Evolutionary conservation across 495 filamentous ascomycete species (phyloP).

Genomic region (Lasiosphaeris hirsuta): DNA sequence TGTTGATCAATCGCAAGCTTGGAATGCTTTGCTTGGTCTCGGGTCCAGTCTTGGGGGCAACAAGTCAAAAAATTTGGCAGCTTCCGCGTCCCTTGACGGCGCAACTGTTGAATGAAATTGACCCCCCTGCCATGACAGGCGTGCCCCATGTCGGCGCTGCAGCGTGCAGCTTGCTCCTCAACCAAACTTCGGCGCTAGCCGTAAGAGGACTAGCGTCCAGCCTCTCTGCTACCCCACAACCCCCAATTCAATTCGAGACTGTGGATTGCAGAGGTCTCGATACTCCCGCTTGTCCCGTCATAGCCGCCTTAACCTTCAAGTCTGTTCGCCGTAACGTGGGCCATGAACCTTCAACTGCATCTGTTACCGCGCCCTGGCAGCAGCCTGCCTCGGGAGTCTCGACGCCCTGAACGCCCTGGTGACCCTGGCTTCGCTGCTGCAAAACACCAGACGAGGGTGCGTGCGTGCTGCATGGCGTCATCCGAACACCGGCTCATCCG

Average conservation of each 20-base stretch:
- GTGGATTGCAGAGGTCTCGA: constrained; percentile 17
- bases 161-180: constrained; percentile 24
- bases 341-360: background rate
- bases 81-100: constrained; percentile 15
- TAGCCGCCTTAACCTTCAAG: background rate
- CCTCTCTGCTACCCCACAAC: constrained; percentile 20
- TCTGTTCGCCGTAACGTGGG: background rate
- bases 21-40: constrained; percentile 7
- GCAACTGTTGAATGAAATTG: constrained; percentile 36
- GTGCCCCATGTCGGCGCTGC: constrained; percentile 18
- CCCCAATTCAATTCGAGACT: constrained; percentile 6
- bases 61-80: constrained; percentile 21
- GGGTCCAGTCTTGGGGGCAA: constrained; percentile 19
- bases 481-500: constrained; percentile 1
- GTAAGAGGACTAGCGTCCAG: constrained; percentile 13
- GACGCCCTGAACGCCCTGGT: background rate
- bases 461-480: constrained; percentile 13
- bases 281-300: constrained; percentile 15
- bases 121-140: constrained; percentile 21
- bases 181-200: constrained; percentile 32
- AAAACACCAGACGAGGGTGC: constrained; percentile 8
- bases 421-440: constrained; percentile 3
- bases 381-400: too few relatives aligned
- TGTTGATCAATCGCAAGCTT: constrained; percentile 6
- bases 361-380: too few relatives aligned